Base-by-base conservation (phyloP, 1,284 basidiomycete species). In the Crocinoboletus sp. region DNA sequence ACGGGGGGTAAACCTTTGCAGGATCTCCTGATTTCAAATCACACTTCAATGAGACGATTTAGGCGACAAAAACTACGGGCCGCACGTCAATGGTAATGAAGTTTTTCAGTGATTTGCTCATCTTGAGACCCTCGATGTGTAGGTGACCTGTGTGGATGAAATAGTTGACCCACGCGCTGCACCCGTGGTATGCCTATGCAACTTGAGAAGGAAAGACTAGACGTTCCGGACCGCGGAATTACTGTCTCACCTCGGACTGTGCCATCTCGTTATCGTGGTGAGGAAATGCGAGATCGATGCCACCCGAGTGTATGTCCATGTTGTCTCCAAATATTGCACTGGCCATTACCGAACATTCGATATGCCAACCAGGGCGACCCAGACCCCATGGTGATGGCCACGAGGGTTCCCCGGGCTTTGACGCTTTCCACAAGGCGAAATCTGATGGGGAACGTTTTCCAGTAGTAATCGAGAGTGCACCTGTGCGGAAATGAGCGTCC, bases 261-360 rank as follows among this genome's bases (percentile, higher is more conserved):
- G 96, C 96, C 59, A 99, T 80, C 71, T 99, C 96, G 64, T 99
- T 99, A 66, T 99, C 96, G 64, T 99, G 96, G 70, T 99, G 96
- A 4, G 96, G 96, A 72, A 99, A 99, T 39, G 93, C 90, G 48
- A 99, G 76, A 67, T 99, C 96, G 38, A 94, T 84, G 11, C 96
- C 96, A 37, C 96, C 96, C 6, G 93, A 96, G 65, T 99, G 96
- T 53, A 99, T 94, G 67, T 99, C 96, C 82, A 99, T 94, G 47
- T 84, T 85, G 46, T 88, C 78, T 7, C 96, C 96, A 36, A 99
- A 76, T 38, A 99, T 77, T 29, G 87, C 94, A 47, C 84, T 90
- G 12, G 94, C 95, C 96, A 99, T 99, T 35, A 98, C 96, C 9
- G 92, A 95, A 71, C 96, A 99, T 66, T 99, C 96, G 48, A 99